These are phyloP conservation scores for Colletotrichum musicola DNA, from an alignment of 2,329 filamentous ascomycete genomes.

Conservation along the genomic window DNA sequence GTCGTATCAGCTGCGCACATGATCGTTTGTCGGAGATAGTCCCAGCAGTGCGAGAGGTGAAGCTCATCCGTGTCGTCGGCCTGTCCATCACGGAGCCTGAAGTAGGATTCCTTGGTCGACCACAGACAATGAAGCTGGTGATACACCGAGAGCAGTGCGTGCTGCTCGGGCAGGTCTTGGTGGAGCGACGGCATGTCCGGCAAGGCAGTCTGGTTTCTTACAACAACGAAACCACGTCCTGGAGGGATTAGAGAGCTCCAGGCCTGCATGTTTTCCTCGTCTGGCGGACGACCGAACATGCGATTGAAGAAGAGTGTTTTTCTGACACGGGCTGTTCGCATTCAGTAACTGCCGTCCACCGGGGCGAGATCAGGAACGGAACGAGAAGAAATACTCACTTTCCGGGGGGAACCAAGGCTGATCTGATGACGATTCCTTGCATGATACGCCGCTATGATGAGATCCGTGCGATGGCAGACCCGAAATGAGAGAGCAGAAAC, in stretches of 20 bases:
- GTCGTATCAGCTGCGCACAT: slow-evolving; percentile 60
- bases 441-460: not conserved
- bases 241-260: not conserved
- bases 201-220: not conserved
- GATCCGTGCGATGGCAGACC: not conserved
- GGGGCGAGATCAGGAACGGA: not conserved
- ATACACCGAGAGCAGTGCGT: not conserved
- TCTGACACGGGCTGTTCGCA: not conserved
- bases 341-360: not conserved
- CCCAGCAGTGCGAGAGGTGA: slow-evolving; percentile 62
- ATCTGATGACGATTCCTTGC: not conserved
- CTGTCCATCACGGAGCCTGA: not conserved
- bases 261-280: not conserved
- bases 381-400: not conserved
- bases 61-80: not conserved
- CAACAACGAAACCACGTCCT: not conserved
- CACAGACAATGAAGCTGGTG: slow-evolving; percentile 13
- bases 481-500: not conserved
- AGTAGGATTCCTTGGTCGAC: not conserved
- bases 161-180: not conserved
- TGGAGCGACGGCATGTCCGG: not conserved
- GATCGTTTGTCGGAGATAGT: slow-evolving; percentile 60
- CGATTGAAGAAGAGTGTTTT: not conserved
- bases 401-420: not conserved
- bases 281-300: not conserved